phyloP scores from a whole-genome alignment of 1,284 basidiomycete species.

The Inonotus obliquus region DNA sequence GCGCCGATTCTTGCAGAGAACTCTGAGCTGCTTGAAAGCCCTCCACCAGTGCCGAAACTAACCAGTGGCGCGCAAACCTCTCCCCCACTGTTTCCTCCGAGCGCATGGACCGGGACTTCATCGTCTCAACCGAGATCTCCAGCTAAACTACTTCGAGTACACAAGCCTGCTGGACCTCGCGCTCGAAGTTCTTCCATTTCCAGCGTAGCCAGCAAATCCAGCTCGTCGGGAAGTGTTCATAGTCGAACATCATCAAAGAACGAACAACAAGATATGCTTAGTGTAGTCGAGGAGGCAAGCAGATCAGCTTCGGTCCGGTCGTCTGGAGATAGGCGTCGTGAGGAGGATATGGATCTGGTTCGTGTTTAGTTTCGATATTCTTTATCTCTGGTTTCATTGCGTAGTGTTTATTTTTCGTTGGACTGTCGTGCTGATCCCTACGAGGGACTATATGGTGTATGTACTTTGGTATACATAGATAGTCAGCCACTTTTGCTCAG shows the following conservation, averaged over 20 bases:
- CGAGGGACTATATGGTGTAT: no score
- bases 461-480: no score
- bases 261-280: background rate
- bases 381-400: no score
- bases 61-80: background rate
- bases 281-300: conserved; percentile 8
- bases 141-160: background rate
- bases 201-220: conserved; percentile 1
- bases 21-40: background rate
- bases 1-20: background rate
- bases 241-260: background rate
- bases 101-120: background rate
- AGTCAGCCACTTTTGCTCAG: no score
- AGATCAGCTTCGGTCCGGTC: background rate
- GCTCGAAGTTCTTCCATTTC: conserved; percentile 5
- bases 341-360: background rate
- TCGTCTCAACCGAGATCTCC: background rate
- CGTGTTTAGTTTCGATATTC: background rate
- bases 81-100: background rate
- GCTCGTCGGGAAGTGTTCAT: background rate
- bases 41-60: background rate
- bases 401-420: no score
- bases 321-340: background rate
- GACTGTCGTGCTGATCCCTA: no score
- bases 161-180: conserved; percentile 11